These are phyloP conservation scores for Spatholobus suberectus DNA, from an alignment of 306 rosid genomes.

Conservation along the genomic window DNA sequence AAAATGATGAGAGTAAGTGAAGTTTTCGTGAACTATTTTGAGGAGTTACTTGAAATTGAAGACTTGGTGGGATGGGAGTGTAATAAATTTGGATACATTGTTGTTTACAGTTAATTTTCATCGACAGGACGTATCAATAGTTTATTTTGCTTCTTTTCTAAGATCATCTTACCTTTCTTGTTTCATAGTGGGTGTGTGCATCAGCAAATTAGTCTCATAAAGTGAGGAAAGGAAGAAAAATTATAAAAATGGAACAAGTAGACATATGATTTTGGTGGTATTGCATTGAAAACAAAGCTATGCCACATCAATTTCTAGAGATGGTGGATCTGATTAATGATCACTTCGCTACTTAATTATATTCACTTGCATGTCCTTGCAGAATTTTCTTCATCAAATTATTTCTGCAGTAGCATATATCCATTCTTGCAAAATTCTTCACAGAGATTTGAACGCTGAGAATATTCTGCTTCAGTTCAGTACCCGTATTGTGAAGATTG, in stretches of 20 bases:
- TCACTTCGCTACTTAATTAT: neutral
- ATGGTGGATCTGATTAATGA: neutral
- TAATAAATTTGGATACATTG: neutral
- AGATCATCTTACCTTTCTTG: neutral
- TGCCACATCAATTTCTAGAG: too few species aligned
- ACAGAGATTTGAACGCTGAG: conserved; percentile 24
- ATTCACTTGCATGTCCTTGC: neutral
- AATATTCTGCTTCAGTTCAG: neutral
- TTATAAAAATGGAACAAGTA: neutral
- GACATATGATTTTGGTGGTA: too few species aligned
- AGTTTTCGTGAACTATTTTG: neutral
- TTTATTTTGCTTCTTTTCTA: neutral
- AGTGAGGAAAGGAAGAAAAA: neutral
- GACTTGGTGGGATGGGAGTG: neutral
- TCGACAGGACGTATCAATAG: neutral
- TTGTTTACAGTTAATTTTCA: neutral
- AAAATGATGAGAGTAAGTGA: neutral
- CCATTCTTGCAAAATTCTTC: conserved; percentile 22
- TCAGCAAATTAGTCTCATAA: neutral
- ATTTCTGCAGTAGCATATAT: conserved; percentile 4
- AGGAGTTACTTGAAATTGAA: neutral
- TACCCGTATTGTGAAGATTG: neutral
- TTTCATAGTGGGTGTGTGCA: neutral
- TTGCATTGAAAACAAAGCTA: too few species aligned
- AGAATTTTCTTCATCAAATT: conserved; percentile 1